Evolutionary conservation across 2,329 filamentous ascomycete genomes (phyloP).

Genomic region (Nemania bipapillata): DNA sequence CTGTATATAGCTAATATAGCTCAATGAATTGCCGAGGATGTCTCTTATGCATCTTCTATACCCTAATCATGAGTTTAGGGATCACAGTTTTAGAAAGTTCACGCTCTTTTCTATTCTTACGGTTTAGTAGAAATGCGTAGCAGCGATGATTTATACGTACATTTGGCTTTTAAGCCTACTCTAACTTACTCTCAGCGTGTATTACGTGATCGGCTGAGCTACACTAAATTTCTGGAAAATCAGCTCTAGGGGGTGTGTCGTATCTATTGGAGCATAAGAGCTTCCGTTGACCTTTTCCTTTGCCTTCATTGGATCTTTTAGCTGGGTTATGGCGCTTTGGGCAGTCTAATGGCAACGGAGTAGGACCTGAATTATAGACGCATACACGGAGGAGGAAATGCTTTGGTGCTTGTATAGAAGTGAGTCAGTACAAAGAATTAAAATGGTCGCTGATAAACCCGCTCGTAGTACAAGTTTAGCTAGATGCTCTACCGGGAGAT

Average conservation of each 20-base stretch:
- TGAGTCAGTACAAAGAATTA: neutral
- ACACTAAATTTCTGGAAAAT: too few species aligned
- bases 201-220: neutral
- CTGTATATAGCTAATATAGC: neutral
- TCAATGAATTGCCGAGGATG: neutral
- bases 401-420: neutral
- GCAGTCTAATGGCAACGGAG: too few species aligned
- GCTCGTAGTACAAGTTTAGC: neutral
- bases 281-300: too few species aligned
- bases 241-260: too few species aligned
- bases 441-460: neutral
- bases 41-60: neutral
- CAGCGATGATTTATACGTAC: neutral
- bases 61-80: neutral
- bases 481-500: neutral
- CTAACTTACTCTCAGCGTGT: constrained; percentile 16
- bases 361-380: too few species aligned
- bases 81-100: too few species aligned
- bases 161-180: constrained; percentile 25
- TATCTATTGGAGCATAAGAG: too few species aligned
- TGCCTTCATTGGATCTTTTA: too few species aligned
- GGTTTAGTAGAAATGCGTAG: neutral
- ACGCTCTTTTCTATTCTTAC: too few species aligned
- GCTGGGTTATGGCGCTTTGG: too few species aligned
- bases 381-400: too few species aligned